Evolutionary conservation across 352 stramenopile species (phyloP), one percentile per base, ranked within the genome.

Genomic region (Thraustochytrium sp.): DNA sequence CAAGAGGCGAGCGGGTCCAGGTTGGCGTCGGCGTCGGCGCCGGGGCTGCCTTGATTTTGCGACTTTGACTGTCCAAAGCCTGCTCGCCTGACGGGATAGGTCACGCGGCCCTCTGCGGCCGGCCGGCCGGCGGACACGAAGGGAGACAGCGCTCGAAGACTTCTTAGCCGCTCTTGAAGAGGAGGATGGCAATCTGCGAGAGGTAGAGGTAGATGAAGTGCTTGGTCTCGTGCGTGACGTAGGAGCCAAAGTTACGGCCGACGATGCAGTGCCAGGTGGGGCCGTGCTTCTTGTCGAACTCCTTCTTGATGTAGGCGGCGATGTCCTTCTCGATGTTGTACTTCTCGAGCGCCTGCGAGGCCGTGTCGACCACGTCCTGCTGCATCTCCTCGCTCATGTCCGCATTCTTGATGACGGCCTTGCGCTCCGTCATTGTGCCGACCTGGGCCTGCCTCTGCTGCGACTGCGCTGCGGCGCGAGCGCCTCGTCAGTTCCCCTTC

Each of bases 321-420:
- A 99, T 97, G 87, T 99, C 96, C 96, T 99, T 99, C 89, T 99
- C 96, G 86, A 99, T 99, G 90, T 98, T 99, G 92, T 98, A 99
- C 89, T 99, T 98, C 84, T 98, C 95, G 37, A 99, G 91, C 82
- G 97, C 97, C 87, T 98, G 94, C 65, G 95, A 98, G 59, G 97
- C 96, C 82, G 94, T 97, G 90, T 99, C 97, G 53, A 99, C 95
- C 44, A 96, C 96, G 89, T 99, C 96, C 91, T 99, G 96, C 89
- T 99, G 97, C 96, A 99, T 99, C 87, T 98, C 94, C 87, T 99
- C 96, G 48, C 96, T 94, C 97, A 99, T 99, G 89, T 99, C 96
- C 55, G 97, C 96, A 90, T 98, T 99, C 90, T 99, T 99, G 87
- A 99, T 98, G 55, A 99, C 96, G n/a, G 97, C 96, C 90, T 99